Base-by-base conservation (phyloP, 352 stramenopile genomes). In the Elongisporangium prolatum region DNA sequence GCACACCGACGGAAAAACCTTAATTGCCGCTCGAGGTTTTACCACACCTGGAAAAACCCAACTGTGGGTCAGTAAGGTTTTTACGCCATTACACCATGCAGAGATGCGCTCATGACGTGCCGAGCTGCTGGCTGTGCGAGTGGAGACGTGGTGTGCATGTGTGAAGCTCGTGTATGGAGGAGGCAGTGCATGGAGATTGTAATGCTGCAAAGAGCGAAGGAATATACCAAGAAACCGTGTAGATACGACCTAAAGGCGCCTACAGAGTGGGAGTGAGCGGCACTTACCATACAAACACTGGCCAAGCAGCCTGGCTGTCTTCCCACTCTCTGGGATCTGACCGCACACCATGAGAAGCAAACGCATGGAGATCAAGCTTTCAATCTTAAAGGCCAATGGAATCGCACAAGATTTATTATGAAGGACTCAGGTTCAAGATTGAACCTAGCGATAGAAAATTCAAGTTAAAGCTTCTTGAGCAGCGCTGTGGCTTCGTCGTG, bases 401-500 rank as follows among this genome's bases (percentile, higher is more conserved):
- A 13, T 8, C 28, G 28, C 28, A 40, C 5, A 40, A 40, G 28
- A 9, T 40, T 40, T 40, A 40, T 40, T 40, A 6, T 13, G 28
- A 14, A 40, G 9, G 2, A 9, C 28, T 13, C 28, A 40, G 9
- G 28, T 40, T 40, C 28, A 40, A 40, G 28, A 22, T 54, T 48
- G 9, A 37, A 16, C n/a, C 20, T 16, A 21, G 8, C n/a, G 63
- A 56, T 6, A 17, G 49, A 8, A 52, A 34, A 4, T 20, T 20
- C 22, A 13, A 13, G 4, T 48, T 67, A 81, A 1, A 88, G 69
- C 67, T 86, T 88, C 68, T 80, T 80, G 14, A 84, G 75, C 52
- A 93, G 64, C 6, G 76, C 72, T 18, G 72, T 57, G n/a, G 83
- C 83, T 60, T 95, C 84, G 48, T 84, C 75, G 16, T 95, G 83